Evolutionary conservation across 306 rosid species (phyloP).

Genomic region (Trifolium pratense): DNA sequence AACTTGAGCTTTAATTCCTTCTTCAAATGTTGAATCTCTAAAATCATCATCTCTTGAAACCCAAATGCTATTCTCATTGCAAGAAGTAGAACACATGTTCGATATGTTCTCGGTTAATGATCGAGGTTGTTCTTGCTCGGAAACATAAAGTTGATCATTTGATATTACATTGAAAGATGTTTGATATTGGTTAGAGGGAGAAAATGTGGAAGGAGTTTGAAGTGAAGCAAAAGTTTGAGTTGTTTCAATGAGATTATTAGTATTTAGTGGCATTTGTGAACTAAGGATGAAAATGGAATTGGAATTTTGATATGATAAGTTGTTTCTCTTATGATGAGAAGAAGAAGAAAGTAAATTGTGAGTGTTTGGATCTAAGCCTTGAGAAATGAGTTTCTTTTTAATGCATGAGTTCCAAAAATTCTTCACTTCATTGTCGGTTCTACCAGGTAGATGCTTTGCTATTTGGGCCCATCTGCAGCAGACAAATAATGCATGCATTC

Average conservation of each 20-base stretch:
- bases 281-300: constrained; percentile 42
- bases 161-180: constrained; percentile 21
- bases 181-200: constrained; percentile 36
- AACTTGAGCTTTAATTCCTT: constrained; percentile 25
- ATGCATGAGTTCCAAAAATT: constrained; percentile 92
- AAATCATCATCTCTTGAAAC: constrained; percentile 40
- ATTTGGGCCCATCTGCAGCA: constrained; percentile 79
- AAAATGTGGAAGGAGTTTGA: constrained; percentile 35
- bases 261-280: constrained; percentile 42
- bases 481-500: constrained; percentile 29
- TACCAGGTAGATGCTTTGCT: constrained; percentile 92
- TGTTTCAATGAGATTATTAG: constrained; percentile 17
- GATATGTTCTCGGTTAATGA: constrained; percentile 23
- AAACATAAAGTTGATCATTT: background rate
- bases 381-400: constrained; percentile 82
- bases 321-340: constrained; percentile 38
- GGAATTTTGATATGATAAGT: constrained; percentile 36
- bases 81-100: constrained; percentile 47
- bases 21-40: constrained; percentile 33
- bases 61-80: constrained; percentile 42
- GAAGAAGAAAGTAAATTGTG: constrained; percentile 64
- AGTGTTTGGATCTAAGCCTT: constrained; percentile 88
- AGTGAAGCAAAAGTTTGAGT: constrained; percentile 32
- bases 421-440: constrained; percentile 94
- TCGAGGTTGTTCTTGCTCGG: background rate